Conservation (phyloP, 257 asterid genomes). For the Mentha longifolia region DNA sequence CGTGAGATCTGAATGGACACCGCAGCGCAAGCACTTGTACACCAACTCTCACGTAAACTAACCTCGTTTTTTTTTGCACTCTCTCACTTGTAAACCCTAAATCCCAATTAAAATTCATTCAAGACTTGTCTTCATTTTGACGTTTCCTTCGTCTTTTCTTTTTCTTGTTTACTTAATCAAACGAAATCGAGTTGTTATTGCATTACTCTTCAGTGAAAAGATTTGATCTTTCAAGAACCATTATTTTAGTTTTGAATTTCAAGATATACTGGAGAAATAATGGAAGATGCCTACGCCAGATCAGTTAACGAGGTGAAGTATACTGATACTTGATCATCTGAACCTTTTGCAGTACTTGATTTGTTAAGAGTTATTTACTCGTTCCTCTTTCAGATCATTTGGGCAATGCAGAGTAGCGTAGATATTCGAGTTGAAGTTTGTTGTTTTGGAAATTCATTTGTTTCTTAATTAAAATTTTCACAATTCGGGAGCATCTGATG, state of each 20-base stretch:
- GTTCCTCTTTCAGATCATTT: slow-evolving; percentile 11
- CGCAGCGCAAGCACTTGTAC: slow-evolving; percentile 18
- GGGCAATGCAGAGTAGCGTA: slow-evolving; percentile 11
- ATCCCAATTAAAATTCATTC: slow-evolving; percentile 22
- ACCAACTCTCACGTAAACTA: slow-evolving; percentile 15
- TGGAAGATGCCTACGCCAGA: slow-evolving; percentile 96
- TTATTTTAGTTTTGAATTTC: background rate
- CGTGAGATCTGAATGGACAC: slow-evolving; percentile 29
- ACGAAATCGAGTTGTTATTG: slow-evolving; percentile 22
- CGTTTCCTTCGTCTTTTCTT: slow-evolving; percentile 25
- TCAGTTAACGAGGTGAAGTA: slow-evolving; percentile 69
- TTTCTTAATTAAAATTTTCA: background rate
- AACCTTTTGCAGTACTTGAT: background rate
- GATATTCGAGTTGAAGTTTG: slow-evolving; percentile 23
- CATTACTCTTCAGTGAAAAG: background rate
- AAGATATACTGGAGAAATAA: slow-evolving; percentile 30
- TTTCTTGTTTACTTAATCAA: background rate
- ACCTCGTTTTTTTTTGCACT: slow-evolving; percentile 13
- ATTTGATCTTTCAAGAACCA: slow-evolving; percentile 8
- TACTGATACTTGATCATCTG: slow-evolving; percentile 13
- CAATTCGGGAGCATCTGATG: slow-evolving; percentile 11
- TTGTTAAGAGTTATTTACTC: background rate
- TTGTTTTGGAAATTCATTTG: slow-evolving; percentile 9
- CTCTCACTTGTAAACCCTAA: slow-evolving; percentile 40
- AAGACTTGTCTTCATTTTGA: slow-evolving; percentile 23